phyloP scores from a whole-genome alignment of 331 rosid genomes.

The Saraca asoca region DNA sequence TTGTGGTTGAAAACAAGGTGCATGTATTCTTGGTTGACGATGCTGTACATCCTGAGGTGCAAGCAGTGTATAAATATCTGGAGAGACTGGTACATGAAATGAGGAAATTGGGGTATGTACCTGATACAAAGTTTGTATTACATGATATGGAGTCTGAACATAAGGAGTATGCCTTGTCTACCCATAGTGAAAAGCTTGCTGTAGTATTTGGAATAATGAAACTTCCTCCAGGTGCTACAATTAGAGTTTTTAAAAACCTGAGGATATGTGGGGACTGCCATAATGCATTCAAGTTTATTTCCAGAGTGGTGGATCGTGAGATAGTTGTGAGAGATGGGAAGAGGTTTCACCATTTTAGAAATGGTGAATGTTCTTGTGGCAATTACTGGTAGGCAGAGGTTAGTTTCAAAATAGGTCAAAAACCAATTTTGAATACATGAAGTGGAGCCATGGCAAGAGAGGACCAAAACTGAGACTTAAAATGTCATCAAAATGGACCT shows the following conservation, averaged over 20 bases:
- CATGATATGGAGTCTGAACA: constrained; percentile 64
- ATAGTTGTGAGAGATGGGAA: constrained; percentile 59
- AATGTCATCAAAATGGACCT: constrained; percentile 30
- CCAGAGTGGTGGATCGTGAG: constrained; percentile 51
- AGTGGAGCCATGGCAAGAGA: constrained; percentile 25
- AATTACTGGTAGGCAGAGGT: constrained; percentile 52
- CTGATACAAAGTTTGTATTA: constrained; percentile 55
- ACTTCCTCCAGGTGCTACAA: constrained; percentile 51
- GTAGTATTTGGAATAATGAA: constrained; percentile 60
- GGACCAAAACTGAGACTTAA: constrained; percentile 31
- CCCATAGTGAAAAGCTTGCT: constrained; percentile 62
- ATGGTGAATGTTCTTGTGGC: constrained; percentile 62
- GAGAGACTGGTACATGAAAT: constrained; percentile 49
- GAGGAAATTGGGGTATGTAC: constrained; percentile 56
- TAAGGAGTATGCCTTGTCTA: constrained; percentile 52
- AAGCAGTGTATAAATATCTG: constrained; percentile 50
- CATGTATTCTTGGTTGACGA: constrained; percentile 63
- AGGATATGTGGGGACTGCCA: constrained; percentile 65
- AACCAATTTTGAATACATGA: constrained; percentile 16
- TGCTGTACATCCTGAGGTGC: constrained; percentile 55
- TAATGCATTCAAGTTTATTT: constrained; percentile 59
- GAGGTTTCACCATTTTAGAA: constrained; percentile 60
- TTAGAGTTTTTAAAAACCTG: constrained; percentile 60
- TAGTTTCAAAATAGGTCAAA: constrained; percentile 13
- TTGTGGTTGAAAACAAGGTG: constrained; percentile 52